phyloP scores from a whole-genome alignment of 2,329 filamentous ascomycete species.

The Sclerotinia trifoliorum region DNA sequence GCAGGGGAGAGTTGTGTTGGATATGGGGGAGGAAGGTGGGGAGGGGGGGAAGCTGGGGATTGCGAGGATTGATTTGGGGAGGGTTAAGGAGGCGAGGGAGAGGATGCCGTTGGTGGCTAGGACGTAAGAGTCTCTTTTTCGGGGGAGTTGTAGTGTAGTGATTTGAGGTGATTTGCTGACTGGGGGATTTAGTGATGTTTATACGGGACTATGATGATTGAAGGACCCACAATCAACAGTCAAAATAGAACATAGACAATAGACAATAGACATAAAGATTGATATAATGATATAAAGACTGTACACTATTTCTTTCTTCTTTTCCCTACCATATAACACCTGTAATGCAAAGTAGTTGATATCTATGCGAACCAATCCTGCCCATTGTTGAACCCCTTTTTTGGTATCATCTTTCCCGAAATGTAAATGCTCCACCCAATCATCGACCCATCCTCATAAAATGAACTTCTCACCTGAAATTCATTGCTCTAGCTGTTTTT shows the following conservation, averaged over 20 bases:
- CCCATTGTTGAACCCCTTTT: conserved; percentile 35
- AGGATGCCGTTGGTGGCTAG: conserved; percentile 58
- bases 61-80: conserved; percentile 54
- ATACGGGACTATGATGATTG: not conserved
- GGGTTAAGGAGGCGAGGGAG: conserved; percentile 51
- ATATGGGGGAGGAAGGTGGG: conserved; percentile 53
- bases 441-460: conserved; percentile 1
- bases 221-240: not conserved
- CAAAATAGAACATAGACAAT: not conserved
- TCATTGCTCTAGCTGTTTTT: conserved; percentile 1
- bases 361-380: conserved; percentile 29
- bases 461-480: not conserved
- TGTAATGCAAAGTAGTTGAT: conserved; percentile 38
- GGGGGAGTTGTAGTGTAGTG: not conserved
- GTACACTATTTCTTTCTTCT: conserved; percentile 13
- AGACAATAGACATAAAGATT: not conserved
- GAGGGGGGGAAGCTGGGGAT: conserved; percentile 47
- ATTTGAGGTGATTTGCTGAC: conserved; percentile 1
- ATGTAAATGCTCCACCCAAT: conserved; percentile 14
- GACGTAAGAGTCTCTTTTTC: conserved; percentile 32
- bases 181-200: conserved; percentile 31
- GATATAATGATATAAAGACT: not conserved
- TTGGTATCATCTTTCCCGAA: conserved; percentile 20
- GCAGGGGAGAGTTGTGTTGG: conserved; percentile 74
- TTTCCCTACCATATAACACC: conserved; percentile 25